Conservation (phyloP, 495 filamentous ascomycete species). For the Podospora tetraspora region DNA sequence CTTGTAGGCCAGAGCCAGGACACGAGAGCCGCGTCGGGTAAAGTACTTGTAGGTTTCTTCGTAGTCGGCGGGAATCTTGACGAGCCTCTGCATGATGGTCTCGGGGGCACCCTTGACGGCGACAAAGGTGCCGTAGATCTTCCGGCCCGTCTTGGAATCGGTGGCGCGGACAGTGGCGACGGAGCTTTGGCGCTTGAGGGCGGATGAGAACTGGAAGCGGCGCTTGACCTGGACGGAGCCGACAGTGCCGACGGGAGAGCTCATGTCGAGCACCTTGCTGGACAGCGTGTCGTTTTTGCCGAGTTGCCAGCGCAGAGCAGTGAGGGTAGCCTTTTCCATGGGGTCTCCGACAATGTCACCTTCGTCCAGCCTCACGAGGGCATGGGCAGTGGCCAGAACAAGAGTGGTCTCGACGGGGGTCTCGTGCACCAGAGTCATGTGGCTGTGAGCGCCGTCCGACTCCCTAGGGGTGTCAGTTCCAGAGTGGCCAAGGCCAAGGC, state of each 20-base stretch:
- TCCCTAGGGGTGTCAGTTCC: conserved; percentile 61
- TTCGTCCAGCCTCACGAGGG: conserved; percentile 91
- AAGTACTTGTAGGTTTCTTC: conserved; percentile 99
- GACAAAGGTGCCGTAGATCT: conserved; percentile 75
- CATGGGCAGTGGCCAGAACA: conserved; percentile 91
- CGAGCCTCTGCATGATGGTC: conserved; percentile 88
- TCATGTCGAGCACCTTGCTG: conserved; percentile 41
- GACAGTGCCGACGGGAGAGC: conserved; percentile 41
- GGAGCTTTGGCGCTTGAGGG: conserved; percentile 91
- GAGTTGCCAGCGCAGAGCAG: conserved; percentile 83
- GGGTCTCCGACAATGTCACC: conserved; percentile 96
- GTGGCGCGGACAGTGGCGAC: conserved; percentile 71
- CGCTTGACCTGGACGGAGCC: conserved; percentile 83
- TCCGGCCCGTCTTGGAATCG: conserved; percentile 65
- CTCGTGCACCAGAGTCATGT: conserved; percentile 59
- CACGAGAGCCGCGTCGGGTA: conserved; percentile 87
- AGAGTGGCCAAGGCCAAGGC: conserved; percentile 64
- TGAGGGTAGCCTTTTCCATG: conserved; percentile 95
- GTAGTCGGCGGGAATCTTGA: conserved; percentile 76
- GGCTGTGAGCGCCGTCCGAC: conserved; percentile 70
- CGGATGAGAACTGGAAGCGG: conserved; percentile 96
- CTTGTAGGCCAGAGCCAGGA: conserved; percentile 90
- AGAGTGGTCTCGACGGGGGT: conserved; percentile 78
- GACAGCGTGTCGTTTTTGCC: conserved; percentile 79
- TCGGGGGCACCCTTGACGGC: conserved; percentile 96